Evolutionary conservation across 139 green algal genomes (phyloP).

Genomic region (Coccomyxa sp.): DNA sequence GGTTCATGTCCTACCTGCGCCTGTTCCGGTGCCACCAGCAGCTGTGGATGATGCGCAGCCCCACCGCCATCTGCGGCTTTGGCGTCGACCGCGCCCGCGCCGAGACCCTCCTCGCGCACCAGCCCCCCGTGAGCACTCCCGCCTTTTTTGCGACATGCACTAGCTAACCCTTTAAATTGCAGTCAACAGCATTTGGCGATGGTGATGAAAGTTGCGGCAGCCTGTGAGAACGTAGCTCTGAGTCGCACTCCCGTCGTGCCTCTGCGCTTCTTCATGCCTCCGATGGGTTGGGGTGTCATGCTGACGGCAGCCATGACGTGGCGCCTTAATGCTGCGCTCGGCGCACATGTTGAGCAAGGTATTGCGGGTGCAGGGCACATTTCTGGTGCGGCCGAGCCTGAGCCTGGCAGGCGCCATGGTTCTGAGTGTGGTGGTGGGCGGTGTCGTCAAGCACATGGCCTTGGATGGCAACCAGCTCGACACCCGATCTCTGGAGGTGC

Average conservation of each 20-base stretch:
- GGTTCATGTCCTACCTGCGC: constrained; percentile 10
- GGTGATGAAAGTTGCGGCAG: too few species aligned
- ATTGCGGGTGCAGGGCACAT: constrained; percentile 13
- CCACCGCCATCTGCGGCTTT: constrained; percentile 20
- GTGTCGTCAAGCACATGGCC: constrained; percentile 16
- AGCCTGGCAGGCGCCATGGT: constrained; percentile 14
- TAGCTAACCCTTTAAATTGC: neutral
- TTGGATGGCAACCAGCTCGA: constrained; percentile 11
- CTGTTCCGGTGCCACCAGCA: constrained; percentile 19
- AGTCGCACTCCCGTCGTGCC: too few species aligned
- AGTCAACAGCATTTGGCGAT: neutral
- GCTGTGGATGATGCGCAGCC: constrained; percentile 10
- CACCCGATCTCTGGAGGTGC: constrained; percentile 15
- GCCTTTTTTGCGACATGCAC: neutral
- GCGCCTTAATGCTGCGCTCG: too few species aligned
- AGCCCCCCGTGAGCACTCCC: constrained; percentile 1
- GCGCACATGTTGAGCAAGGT: too few species aligned
- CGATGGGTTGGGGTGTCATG: too few species aligned
- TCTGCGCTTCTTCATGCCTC: too few species aligned
- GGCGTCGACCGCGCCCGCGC: constrained; percentile 4
- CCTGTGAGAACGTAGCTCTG: too few species aligned
- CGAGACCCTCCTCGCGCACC: constrained; percentile 2
- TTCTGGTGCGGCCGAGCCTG: constrained; percentile 20
- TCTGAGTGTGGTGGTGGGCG: neutral
- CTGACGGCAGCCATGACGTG: too few species aligned